Conservation (phyloP, 2,329 filamentous ascomycete species). For the Diaporthe sp. region DNA sequence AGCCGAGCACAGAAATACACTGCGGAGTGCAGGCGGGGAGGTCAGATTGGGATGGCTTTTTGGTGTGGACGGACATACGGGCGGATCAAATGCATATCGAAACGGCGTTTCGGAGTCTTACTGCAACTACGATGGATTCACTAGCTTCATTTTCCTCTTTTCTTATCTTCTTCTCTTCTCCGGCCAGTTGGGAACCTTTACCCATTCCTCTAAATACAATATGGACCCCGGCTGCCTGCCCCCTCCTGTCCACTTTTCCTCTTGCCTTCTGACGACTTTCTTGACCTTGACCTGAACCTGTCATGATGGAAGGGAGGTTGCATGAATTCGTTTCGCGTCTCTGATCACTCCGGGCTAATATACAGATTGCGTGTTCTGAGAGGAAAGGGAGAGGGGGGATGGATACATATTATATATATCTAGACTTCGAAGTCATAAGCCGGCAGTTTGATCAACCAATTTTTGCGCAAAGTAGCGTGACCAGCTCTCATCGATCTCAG, state of each 20-base stretch:
- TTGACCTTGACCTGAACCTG: background rate
- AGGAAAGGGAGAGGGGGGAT: rapidly evolving
- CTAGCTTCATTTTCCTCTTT: background rate
- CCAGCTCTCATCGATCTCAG: too few relatives aligned
- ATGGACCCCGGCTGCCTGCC: background rate
- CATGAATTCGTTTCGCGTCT: background rate
- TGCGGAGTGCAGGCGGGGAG: background rate
- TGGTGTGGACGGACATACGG: background rate
- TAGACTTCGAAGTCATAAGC: too few relatives aligned
- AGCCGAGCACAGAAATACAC: background rate
- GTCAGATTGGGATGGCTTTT: background rate
- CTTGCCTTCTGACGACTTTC: background rate
- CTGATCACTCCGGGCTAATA: background rate
- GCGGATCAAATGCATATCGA: constrained; percentile 14
- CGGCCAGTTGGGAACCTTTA: background rate
- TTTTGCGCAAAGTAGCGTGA: background rate
- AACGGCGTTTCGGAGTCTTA: constrained; percentile 26
- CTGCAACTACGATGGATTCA: background rate
- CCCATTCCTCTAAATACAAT: background rate
- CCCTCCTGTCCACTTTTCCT: too few relatives aligned
- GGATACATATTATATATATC: background rate
- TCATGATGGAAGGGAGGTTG: background rate
- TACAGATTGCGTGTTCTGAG: background rate
- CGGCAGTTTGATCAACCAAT: too few relatives aligned
- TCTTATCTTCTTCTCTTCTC: background rate